Evolutionary conservation across 2,329 filamentous ascomycete genomes (phyloP).

Genomic region (Xylariales sp.): DNA sequence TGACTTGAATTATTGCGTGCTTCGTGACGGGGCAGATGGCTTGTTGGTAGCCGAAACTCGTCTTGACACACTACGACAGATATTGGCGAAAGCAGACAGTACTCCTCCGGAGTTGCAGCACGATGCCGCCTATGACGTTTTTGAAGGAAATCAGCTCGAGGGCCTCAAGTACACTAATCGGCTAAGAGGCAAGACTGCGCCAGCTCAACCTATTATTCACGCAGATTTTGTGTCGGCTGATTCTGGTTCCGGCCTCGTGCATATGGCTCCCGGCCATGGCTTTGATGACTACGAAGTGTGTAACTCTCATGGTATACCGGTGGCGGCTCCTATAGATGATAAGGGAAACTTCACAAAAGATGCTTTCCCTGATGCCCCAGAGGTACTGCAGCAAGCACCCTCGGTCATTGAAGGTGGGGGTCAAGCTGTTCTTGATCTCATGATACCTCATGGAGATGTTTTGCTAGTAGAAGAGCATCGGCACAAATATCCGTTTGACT

Average conservation of each 20-base stretch:
- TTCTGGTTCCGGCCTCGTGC: conserved; percentile 95
- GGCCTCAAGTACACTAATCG: conserved; percentile 76
- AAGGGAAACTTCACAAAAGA: conserved; percentile 83
- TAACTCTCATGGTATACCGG: conserved; percentile 74
- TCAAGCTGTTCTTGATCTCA: conserved; percentile 74
- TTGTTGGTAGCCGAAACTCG: conserved; percentile 79
- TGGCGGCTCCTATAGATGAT: conserved; percentile 85
- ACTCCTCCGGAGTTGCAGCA: conserved; percentile 21
- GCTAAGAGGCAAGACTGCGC: conserved; percentile 69
- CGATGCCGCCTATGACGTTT: conserved; percentile 61
- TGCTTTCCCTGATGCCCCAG: conserved; percentile 77
- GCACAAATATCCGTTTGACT: conserved; percentile 98
- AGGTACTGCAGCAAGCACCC: conserved; percentile 72
- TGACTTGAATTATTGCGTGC: conserved; percentile 77
- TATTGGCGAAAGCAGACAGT: conserved; percentile 54
- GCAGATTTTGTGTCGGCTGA: conserved; percentile 90
- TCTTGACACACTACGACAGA: conserved; percentile 67
- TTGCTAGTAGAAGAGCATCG: conserved; percentile 76
- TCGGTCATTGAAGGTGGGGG: conserved; percentile 78
- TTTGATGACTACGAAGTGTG: conserved; percentile 96
- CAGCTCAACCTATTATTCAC: conserved; percentile 76
- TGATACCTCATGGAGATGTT: conserved; percentile 67
- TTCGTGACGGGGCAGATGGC: conserved; percentile 67
- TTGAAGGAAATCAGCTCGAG: conserved; percentile 74
- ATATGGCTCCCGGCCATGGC: conserved; percentile 92